These are phyloP conservation scores for Crotalaria pallida DNA, from an alignment of 306 rosid genomes.

Conservation along the genomic window DNA sequence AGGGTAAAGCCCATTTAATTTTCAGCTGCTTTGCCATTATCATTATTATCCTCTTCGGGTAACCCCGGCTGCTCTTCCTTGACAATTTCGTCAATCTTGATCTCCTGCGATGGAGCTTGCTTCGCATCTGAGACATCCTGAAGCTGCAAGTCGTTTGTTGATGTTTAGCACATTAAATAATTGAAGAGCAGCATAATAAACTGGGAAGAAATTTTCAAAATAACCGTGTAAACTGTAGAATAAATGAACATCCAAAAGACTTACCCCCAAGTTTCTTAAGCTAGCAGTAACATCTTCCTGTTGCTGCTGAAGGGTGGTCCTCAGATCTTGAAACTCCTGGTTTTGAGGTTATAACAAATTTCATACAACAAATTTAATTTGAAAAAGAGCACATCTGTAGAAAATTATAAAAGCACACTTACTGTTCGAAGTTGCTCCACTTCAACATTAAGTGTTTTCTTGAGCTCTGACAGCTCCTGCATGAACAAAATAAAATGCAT, in stretches of 20 bases:
- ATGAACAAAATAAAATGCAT: slow-evolving; percentile 11
- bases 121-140: slow-evolving; percentile 50
- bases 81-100: slow-evolving; percentile 31
- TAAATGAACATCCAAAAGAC: slow-evolving; percentile 19
- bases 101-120: slow-evolving; percentile 31
- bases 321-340: slow-evolving; percentile 90
- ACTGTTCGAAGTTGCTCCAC: slow-evolving; percentile 88
- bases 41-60: slow-evolving; percentile 39
- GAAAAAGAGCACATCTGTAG: neutral
- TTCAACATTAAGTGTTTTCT: slow-evolving; percentile 87
- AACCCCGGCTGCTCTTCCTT: slow-evolving; percentile 33
- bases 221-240: neutral
- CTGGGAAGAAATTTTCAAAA: neutral
- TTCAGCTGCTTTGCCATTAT: slow-evolving; percentile 34
- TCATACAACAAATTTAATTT: neutral
- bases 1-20: slow-evolving; percentile 24
- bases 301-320: slow-evolving; percentile 91
- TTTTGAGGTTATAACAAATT: slow-evolving; percentile 15
- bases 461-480: slow-evolving; percentile 89
- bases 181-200: neutral
- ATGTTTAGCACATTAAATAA: neutral
- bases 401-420: slow-evolving; percentile 31
- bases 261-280: slow-evolving; percentile 72
- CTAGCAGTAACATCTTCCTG: slow-evolving; percentile 92
- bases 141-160: slow-evolving; percentile 44